phyloP scores from a whole-genome alignment of 352 stramenopile genomes.

The Pythium coloratum region DNA sequence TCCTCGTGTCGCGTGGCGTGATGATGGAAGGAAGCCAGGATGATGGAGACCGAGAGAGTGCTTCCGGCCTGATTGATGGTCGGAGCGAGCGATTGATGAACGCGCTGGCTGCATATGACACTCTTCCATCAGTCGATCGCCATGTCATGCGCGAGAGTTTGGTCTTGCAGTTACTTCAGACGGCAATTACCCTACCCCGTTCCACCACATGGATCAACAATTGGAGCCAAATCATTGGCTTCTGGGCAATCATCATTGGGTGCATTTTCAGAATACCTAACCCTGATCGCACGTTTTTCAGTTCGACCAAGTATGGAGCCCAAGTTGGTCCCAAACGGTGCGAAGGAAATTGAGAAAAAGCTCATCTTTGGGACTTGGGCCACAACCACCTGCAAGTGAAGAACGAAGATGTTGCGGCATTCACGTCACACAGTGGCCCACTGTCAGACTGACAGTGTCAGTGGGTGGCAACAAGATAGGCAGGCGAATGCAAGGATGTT shows the following conservation, averaged over 20 bases:
- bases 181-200: neutral
- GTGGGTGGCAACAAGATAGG: too few species aligned
- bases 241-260: neutral
- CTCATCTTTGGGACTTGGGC: neutral
- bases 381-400: neutral
- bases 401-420: neutral
- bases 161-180: slow-evolving; percentile 5
- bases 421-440: neutral
- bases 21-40: neutral
- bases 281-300: neutral
- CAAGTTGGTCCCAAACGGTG: neutral
- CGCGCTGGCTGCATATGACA: slow-evolving; percentile 6
- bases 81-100: neutral
- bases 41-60: neutral
- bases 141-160: neutral
- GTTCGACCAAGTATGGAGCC: neutral
- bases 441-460: too few species aligned
- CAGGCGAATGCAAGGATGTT: neutral
- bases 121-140: slow-evolving; percentile 1
- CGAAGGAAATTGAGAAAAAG: neutral
- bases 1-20: slow-evolving; percentile 4
- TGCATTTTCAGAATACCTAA: neutral
- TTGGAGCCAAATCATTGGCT: neutral
- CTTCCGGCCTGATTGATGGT: neutral
- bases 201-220: neutral